These are phyloP conservation scores for Penicillium tannophilum DNA, from an alignment of 495 filamentous ascomycete species.

Conservation along the genomic window DNA sequence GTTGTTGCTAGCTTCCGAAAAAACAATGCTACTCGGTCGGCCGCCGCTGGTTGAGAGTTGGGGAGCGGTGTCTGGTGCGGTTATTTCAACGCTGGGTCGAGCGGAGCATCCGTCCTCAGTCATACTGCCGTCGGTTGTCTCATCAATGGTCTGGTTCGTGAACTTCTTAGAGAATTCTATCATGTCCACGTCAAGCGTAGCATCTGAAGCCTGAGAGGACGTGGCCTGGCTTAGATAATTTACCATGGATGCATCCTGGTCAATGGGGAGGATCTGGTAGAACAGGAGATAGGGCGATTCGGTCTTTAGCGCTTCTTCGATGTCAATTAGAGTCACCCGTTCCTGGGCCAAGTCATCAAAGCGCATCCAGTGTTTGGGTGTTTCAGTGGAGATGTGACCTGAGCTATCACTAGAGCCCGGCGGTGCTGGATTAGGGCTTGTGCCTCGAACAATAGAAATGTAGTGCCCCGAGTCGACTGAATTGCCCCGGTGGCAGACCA, in stretches of 20 bases:
- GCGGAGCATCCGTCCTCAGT: slow-evolving; percentile 30
- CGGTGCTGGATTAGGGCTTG: slow-evolving; percentile 43
- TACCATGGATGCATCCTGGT: slow-evolving; percentile 62
- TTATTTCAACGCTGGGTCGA: slow-evolving; percentile 49
- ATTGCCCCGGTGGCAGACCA: slow-evolving; percentile 87
- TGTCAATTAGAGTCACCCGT: slow-evolving; percentile 74
- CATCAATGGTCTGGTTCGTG: slow-evolving; percentile 14
- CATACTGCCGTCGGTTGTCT: slow-evolving; percentile 20
- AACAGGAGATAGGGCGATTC: slow-evolving; percentile 94
- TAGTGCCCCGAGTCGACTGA: slow-evolving; percentile 94
- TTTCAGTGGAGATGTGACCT: slow-evolving; percentile 53
- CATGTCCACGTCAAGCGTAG: slow-evolving; percentile 33
- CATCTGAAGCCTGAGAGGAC: slow-evolving; percentile 56
- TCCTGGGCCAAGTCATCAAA: slow-evolving; percentile 82
- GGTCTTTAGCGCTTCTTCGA: slow-evolving; percentile 71
- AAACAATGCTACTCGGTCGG: slow-evolving; percentile 28
- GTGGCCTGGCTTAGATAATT: slow-evolving; percentile 55
- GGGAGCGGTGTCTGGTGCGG: slow-evolving; percentile 28
- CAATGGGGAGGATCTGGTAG: slow-evolving; percentile 89
- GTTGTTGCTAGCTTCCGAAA: slow-evolving; percentile 38
- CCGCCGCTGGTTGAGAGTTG: slow-evolving; percentile 13
- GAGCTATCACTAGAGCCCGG: slow-evolving; percentile 51
- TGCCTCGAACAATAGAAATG: slow-evolving; percentile 75
- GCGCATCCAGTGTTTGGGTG: slow-evolving; percentile 74
- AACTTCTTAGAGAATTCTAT: slow-evolving; percentile 24